These are phyloP conservation scores for Clonostachys sp. DNA, from an alignment of 2,329 filamentous ascomycete species.

Conservation along the genomic window DNA sequence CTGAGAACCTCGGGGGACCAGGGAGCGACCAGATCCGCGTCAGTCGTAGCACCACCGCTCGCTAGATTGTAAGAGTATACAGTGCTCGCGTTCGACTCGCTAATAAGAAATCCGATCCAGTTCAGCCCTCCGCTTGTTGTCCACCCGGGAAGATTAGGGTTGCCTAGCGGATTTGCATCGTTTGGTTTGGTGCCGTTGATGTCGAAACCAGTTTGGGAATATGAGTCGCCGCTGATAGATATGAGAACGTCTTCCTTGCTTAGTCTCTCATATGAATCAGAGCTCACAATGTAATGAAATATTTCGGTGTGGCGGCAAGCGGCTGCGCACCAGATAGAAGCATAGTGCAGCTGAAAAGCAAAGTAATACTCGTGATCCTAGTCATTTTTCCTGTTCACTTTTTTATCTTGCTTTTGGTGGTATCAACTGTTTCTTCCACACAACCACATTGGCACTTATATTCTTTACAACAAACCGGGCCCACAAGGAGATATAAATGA, in stretches of 20 bases:
- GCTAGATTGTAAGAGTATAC: slow-evolving; percentile 47
- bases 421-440: too few species aligned
- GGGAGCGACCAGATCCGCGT: slow-evolving; percentile 44
- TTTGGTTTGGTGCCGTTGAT: slow-evolving; percentile 44
- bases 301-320: background rate
- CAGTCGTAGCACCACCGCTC: slow-evolving; percentile 47
- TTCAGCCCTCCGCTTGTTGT: slow-evolving; percentile 45
- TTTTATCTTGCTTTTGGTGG: too few species aligned
- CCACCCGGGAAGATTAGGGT: slow-evolving; percentile 49
- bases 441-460: too few species aligned
- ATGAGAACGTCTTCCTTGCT: background rate
- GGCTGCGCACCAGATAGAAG: too few species aligned
- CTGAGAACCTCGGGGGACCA: slow-evolving; percentile 35
- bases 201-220: slow-evolving; percentile 43
- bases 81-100: slow-evolving; percentile 36
- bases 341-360: too few species aligned
- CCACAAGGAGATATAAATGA: too few species aligned
- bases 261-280: too few species aligned
- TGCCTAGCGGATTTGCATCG: slow-evolving; percentile 54
- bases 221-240: slow-evolving; percentile 20
- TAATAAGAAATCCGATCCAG: slow-evolving; percentile 45
- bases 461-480: too few species aligned
- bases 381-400: too few species aligned
- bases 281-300: slow-evolving; percentile 1
- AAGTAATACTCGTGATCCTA: too few species aligned